Percentiles rank a stretch among this genome's conserved stretches.
These are phyloP conservation scores for Pythium aphanidermatum DNA, from an alignment of 352 stramenopile genomes.

Conservation along the genomic window DNA sequence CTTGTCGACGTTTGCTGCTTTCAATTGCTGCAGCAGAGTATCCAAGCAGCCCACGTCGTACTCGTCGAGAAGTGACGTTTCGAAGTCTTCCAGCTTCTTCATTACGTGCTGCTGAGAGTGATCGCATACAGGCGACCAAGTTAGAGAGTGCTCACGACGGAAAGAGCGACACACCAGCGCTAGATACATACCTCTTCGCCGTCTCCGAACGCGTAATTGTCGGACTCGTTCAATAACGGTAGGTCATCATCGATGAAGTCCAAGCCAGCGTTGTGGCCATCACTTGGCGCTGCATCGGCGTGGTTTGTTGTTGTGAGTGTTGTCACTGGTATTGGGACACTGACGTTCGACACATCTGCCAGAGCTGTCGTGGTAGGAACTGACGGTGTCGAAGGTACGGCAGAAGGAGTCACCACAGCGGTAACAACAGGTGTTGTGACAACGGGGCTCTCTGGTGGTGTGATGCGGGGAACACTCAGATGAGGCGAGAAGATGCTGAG, in stretches of 20 bases:
- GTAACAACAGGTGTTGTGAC: conserved; percentile 6
- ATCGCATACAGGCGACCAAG: conserved; percentile 10
- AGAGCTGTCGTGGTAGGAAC: conserved; percentile 23
- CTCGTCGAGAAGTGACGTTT: conserved; percentile 80
- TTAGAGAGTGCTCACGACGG: too few relatives aligned
- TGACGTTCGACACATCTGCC: neutral
- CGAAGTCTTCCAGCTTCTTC: conserved; percentile 86
- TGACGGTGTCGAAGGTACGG: neutral
- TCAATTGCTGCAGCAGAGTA: conserved; percentile 76
- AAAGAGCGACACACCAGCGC: neutral
- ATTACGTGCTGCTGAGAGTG: conserved; percentile 81
- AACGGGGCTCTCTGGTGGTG: neutral
- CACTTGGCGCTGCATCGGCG: neutral
- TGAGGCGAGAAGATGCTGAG: conserved; percentile 73
- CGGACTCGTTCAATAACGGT: conserved; percentile 55
- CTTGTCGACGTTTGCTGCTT: conserved; percentile 45
- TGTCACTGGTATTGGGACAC: neutral
- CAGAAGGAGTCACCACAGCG: neutral
- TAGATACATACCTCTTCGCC: conserved; percentile 59
- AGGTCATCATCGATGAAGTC: conserved; percentile 76
- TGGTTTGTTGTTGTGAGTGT: conserved; percentile 1
- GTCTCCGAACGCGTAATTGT: conserved; percentile 67
- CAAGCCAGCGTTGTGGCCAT: conserved; percentile 17
- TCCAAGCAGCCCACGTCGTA: conserved; percentile 83
- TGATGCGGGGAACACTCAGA: conserved; percentile 6